Base-by-base conservation (phyloP, 1,139 yeast species). In the Diutina siamensis region DNA sequence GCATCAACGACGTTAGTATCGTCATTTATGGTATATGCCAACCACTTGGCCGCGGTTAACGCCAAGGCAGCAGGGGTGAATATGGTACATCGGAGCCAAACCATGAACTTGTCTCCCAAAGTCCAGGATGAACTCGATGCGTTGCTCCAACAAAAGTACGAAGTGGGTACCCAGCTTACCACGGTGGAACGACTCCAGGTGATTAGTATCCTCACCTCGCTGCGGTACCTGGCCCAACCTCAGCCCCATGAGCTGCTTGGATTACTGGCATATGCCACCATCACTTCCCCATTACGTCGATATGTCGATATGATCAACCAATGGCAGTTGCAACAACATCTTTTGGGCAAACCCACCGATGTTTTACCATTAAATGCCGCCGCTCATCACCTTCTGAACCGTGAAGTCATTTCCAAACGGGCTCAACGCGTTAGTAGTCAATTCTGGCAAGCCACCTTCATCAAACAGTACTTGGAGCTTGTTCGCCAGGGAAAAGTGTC, bases 231-330 rank as follows among this genome's bases (percentile, higher is more conserved):
- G 55, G 68, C 52, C 53, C 64, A 49, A 48, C 73, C 57, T 56
- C 56, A 56, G 1, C 59, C 60, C 0, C 97, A 89, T 60, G 68
- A 70, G 28, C 76, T 83, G 48, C 63, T 88, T 44, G 95, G 94
- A 2, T 63, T 83, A 10, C 59, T 63, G 0, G 61, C 66, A 13
- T 88, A 92, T 57, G 71, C 84, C 7, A 85, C 87, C 35, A 80
- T 85, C 2, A 88, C 98, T 0, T 88, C 97, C 0, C 98, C 98
- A 1, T 68, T 92, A 51, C 69, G 98, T 61, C 67, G 98, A 52
- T 83, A 76, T 54, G 80, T 82, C n/a, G 98, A 92, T 60, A 64
- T 88, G 55, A 59, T 88, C 5, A 80, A 82, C 53, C 97, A 88
- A 55, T 76, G 92, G 76, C 78, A 53, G 21, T 27, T 45, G 10